Evolutionary conservation across 2,329 filamentous ascomycete species (phyloP), one percentile per base, ranked within the genome.

Genomic region (Monosporascus sp.): DNA sequence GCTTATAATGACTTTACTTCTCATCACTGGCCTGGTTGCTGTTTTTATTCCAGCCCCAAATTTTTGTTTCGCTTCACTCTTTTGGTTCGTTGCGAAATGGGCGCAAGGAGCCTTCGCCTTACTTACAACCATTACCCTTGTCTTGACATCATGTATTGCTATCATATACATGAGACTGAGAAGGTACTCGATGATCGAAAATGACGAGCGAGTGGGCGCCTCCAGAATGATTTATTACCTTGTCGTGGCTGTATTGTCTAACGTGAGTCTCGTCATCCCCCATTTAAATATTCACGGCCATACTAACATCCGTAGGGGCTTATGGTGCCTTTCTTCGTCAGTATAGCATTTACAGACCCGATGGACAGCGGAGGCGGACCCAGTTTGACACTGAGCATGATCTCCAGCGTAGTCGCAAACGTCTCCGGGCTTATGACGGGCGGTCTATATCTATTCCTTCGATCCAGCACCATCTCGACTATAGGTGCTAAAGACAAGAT

Each of bases 171-270:
- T 79, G 40, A 80, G 79, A 55, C 71, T 89, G 24, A 78, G 78
- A 58, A 76, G 75, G 37, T 78, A 76, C 54, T 70, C 75, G 16
- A 73, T 75, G 17, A 75, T 88, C 49, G 81, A 84, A 40, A 72
- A 77, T 20, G 74, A 78, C 17, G 82, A 88, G 66, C 74, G 86
- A 47, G 77, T 84, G 53, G 76, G 81, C 37, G 85, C 86, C 4
- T 88, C 85, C 7, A 77, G 83, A 55, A 88, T 88, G 82, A 81
- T 87, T 11, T 89, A 86, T 65, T 88, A 86, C 64, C 72, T 87
- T 57, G 68, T 77, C 2, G 66, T 86, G 50, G 81, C 77, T 17
- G 71, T 83, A 52, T 67, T 80, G 48, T 82, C 77, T 52, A 82
- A 78, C 65, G 85, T 87, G 62, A 70, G 79, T 72, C 22, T 7